These are phyloP conservation scores for Penicillium goetzii DNA, from an alignment of 495 filamentous ascomycete species.

Conservation along the genomic window DNA sequence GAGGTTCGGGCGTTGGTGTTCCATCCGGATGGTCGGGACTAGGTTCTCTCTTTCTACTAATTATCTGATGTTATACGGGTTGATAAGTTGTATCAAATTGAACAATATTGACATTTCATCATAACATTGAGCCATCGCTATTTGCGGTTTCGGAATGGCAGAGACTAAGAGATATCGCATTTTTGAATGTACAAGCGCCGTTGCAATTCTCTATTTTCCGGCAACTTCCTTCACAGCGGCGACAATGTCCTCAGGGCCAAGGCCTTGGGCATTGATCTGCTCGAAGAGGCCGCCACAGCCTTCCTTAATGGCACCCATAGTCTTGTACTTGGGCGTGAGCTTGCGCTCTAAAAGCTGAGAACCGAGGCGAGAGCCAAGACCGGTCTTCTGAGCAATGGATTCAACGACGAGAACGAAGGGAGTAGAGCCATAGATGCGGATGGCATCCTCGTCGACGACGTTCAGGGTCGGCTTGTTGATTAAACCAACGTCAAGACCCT, in stretches of 20 bases:
- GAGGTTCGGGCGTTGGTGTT: constrained; percentile 65
- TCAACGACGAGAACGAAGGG: constrained; percentile 44
- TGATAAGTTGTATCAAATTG: background rate
- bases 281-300: constrained; percentile 44
- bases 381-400: constrained; percentile 47
- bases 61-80: background rate
- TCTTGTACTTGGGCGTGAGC: constrained; percentile 41
- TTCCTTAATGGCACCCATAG: constrained; percentile 42
- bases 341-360: constrained; percentile 40
- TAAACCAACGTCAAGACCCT: constrained; percentile 41
- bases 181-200: background rate
- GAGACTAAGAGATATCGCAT: background rate
- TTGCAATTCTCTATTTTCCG: constrained; percentile 23
- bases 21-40: constrained; percentile 52
- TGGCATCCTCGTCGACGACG: constrained; percentile 44
- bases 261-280: constrained; percentile 44
- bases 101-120: constrained; percentile 4
- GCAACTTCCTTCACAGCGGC: constrained; percentile 34
- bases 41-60: background rate
- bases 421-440: constrained; percentile 39
- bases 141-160: background rate
- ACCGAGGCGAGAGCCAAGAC: constrained; percentile 45
- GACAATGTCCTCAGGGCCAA: constrained; percentile 40
- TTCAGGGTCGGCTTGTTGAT: constrained; percentile 49
- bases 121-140: background rate